phyloP scores from a whole-genome alignment of 2,329 filamentous ascomycete genomes.

The Aurifilum marmelostoma region DNA sequence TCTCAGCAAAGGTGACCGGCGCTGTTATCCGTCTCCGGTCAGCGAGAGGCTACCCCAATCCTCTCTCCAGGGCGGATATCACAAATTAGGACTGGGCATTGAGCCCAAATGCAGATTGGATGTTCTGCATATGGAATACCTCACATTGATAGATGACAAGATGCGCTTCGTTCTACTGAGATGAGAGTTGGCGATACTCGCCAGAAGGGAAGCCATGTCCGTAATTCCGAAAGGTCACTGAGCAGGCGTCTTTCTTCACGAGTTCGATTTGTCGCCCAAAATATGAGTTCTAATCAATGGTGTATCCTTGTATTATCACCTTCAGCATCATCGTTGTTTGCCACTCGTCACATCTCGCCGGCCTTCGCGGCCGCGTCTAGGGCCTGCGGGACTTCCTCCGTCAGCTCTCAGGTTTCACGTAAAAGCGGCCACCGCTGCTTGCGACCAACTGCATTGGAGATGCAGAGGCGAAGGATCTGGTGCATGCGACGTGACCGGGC shows the following conservation, averaged over 20 bases:
- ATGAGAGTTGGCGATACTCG: background rate
- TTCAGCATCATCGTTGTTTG: background rate
- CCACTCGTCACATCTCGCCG: background rate
- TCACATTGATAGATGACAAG: background rate
- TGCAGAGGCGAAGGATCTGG: background rate
- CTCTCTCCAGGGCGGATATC: too few species aligned
- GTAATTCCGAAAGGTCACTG: too few species aligned
- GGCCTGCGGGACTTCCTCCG: background rate
- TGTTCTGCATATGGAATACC: background rate
- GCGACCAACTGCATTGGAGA: background rate
- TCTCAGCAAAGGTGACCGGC: too few species aligned
- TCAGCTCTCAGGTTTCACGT: constrained; percentile 32
- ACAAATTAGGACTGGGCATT: background rate
- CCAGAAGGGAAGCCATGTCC: too few species aligned
- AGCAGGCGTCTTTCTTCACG: too few species aligned
- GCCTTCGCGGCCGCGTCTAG: background rate
- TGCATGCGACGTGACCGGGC: background rate
- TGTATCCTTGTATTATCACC: background rate
- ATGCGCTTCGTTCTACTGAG: background rate
- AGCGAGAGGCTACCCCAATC: too few species aligned
- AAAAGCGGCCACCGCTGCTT: constrained; percentile 28
- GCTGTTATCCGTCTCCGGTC: background rate
- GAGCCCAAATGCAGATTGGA: background rate
- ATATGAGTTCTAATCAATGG: background rate
- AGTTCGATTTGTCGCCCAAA: background rate